Evolutionary conservation across 2,329 filamentous ascomycete species (phyloP).

Genomic region (Triangularia setosa): DNA sequence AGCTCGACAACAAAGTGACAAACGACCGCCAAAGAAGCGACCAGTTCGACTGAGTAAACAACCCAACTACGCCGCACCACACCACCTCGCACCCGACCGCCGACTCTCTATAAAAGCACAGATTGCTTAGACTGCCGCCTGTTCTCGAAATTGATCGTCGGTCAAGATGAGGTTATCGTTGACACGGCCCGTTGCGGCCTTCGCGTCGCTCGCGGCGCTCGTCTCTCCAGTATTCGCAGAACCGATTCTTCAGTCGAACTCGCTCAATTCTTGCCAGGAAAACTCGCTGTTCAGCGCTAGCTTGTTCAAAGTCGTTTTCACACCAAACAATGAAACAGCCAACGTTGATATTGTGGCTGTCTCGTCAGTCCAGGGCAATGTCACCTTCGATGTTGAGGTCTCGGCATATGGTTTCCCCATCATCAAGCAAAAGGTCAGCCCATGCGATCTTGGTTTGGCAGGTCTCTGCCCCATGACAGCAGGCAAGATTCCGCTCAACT

Average conservation of each 20-base stretch:
- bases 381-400: constrained; percentile 71
- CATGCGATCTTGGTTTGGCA: constrained; percentile 65
- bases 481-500: constrained; percentile 73
- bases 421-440: constrained; percentile 65
- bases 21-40: background rate
- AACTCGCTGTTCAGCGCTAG: constrained; percentile 84
- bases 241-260: constrained; percentile 68
- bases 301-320: constrained; percentile 81
- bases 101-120: background rate
- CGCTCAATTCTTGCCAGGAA: constrained; percentile 78
- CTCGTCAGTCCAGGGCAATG: constrained; percentile 76
- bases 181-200: constrained; percentile 42
- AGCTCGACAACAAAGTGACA: background rate
- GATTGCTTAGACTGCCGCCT: background rate
- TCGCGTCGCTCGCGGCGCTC: constrained; percentile 43
- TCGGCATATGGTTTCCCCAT: constrained; percentile 79
- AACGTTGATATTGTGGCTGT: constrained; percentile 74
- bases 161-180: constrained; percentile 46
- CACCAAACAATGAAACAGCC: constrained; percentile 68
- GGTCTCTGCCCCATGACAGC: constrained; percentile 90
- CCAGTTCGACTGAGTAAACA: background rate
- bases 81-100: constrained; percentile 7
- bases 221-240: constrained; percentile 48
- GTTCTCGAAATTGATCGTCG: background rate
- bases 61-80: background rate